Evolutionary conservation across 176 grass and related monocot genomes (phyloP), one percentile per base, ranked within the genome.

Genomic region (Olyra latifolia): DNA sequence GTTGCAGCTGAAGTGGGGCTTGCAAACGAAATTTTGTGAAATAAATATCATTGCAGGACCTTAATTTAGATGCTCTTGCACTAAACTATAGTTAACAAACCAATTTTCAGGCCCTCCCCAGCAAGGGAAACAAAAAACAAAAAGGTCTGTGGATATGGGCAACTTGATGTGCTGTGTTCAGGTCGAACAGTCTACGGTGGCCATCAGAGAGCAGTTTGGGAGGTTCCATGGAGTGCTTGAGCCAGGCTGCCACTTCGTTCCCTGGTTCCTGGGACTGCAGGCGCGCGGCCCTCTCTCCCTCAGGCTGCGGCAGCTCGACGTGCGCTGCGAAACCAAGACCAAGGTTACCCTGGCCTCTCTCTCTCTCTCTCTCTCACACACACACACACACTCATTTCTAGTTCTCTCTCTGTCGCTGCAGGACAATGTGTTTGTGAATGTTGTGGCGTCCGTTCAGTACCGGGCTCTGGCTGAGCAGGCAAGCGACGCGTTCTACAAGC

Each of bases 351-450:
- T 16, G 1, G 17, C 14, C 46, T 16, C 47, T 17, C 47, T 6
- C 47, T 49, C 6, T 19, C 47, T 48, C 47, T 17, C 47, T 49
- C 47, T 50, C 49, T 2, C 17, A n/a, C n/a, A n/a, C n/a, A n/a
- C n/a, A n/a, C n/a, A n/a, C n/a, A n/a, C n/a, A n/a, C n/a, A n/a
- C n/a, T n/a, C n/a, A n/a, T 35, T 20, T 3, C n/a, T 4, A 6
- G 7, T 19, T 8, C 49, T 20, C 17, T 53, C 49, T 52, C 10
- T 62, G 5, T 62, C 0, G 82, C 35, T 82, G 32, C 81, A 97
- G 94, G 94, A 97, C 80, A 93, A 93, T 53, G 94, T 97, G 23
- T 97, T 97, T 74, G 94, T 97, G 16, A 97, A 84, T 66, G 94
- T 93, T 24, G 94, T 97, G 6, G 94, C 94, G 62, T 97, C 94